Percentiles rank a stretch among this genome's conserved stretches.
Conservation (phyloP, 495 filamentous ascomycete species). For the Aspergillus leporis region DNA sequence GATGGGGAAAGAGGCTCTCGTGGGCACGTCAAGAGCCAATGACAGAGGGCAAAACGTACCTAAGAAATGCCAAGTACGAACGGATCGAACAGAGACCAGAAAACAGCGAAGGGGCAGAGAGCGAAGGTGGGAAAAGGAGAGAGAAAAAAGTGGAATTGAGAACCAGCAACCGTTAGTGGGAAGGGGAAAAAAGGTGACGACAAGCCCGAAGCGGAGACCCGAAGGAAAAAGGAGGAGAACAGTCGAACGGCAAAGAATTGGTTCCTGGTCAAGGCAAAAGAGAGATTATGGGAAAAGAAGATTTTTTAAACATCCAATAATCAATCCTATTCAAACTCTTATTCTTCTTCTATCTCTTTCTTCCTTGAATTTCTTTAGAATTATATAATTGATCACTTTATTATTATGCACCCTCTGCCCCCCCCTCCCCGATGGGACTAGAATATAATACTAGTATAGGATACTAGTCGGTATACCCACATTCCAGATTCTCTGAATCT, state of each 20-base stretch:
- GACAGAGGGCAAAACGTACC: slow-evolving; percentile 17
- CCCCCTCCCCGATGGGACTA: too few species aligned
- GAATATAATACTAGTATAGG: too few species aligned
- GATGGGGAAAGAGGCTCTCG: slow-evolving; percentile 16
- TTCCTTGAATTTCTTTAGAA: not conserved
- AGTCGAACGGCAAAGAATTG: not conserved
- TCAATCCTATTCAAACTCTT: not conserved
- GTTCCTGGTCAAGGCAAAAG: not conserved
- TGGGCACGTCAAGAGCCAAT: slow-evolving; percentile 19
- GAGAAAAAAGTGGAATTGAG: slow-evolving; percentile 26
- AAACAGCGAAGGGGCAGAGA: slow-evolving; percentile 11
- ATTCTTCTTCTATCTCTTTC: not conserved
- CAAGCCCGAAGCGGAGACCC: slow-evolving; percentile 6
- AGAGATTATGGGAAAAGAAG: not conserved
- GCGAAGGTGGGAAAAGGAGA: slow-evolving; percentile 22
- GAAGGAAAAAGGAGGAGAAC: not conserved
- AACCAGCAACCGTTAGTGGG: slow-evolving; percentile 15
- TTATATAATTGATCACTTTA: too few species aligned
- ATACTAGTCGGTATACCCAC: too few species aligned
- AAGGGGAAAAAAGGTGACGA: slow-evolving; percentile 10
- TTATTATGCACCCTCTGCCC: too few species aligned
- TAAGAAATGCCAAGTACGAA: slow-evolving; percentile 26
- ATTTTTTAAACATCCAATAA: not conserved
- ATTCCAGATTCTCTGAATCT: too few species aligned
- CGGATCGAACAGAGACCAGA: slow-evolving; percentile 10